phyloP scores from a whole-genome alignment of 345 rosid genomes.

The Aquilaria yunnanensis region DNA sequence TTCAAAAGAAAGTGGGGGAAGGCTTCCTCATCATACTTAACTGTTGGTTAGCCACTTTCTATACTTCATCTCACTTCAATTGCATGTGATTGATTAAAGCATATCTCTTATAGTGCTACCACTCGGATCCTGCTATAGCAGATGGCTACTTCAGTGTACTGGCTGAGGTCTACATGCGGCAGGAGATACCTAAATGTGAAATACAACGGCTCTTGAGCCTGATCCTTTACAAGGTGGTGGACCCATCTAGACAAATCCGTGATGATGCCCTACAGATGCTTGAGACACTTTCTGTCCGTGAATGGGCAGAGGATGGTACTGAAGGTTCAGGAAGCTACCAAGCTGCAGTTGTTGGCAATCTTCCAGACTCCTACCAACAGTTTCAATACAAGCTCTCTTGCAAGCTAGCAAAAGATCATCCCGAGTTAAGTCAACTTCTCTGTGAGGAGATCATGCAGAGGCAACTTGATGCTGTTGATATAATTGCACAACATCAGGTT shows the following conservation, averaged over 20 bases:
- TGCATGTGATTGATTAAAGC: constrained; percentile 9
- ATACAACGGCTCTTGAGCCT: constrained; percentile 93
- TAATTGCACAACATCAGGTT: constrained; percentile 99
- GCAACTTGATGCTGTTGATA: constrained; percentile 98
- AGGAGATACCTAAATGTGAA: constrained; percentile 96
- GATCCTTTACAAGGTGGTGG: constrained; percentile 96
- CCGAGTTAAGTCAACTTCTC: constrained; percentile 90
- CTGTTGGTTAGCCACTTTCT: too few relatives aligned
- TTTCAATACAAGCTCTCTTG: constrained; percentile 95
- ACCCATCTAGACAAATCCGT: constrained; percentile 95
- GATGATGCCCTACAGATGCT: constrained; percentile 99
- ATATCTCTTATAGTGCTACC: constrained; percentile 66
- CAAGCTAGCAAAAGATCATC: constrained; percentile 97
- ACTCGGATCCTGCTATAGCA: constrained; percentile 90
- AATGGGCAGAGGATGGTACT: constrained; percentile 94
- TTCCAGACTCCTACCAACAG: constrained; percentile 98
- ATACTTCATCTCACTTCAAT: not conserved
- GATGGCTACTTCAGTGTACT: constrained; percentile 97
- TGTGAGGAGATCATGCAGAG: constrained; percentile 99
- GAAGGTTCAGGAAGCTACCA: constrained; percentile 93
- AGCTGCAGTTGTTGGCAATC: constrained; percentile 98
- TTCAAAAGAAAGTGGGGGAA: too few relatives aligned
- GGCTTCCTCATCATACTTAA: too few relatives aligned
- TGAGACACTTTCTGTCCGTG: constrained; percentile 95
- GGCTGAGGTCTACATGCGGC: constrained; percentile 99